Base-by-base conservation (phyloP, 2,329 filamentous ascomycete species). In the Talaromyces atroroseus region DNA sequence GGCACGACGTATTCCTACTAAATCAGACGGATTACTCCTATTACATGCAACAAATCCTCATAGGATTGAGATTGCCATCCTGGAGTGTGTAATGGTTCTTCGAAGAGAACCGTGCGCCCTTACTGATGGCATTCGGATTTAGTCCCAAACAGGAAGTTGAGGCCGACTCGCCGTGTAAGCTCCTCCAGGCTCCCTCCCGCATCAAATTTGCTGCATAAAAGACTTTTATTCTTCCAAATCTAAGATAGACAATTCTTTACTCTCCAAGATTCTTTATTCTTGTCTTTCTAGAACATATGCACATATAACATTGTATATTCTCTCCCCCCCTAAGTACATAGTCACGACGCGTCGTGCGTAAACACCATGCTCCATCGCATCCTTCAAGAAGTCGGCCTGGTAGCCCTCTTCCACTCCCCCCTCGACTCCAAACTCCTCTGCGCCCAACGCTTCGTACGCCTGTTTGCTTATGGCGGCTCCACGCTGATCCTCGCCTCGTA, bases 381-480 rank as follows among this genome's bases (percentile, higher is more conserved):
- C 42, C 62, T 70, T 3, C 47, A 64, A 3, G 72, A 74, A 56
- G 51, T 74, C 45, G 73, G 73, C 18, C 66, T 75, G 4, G 44
- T 67, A 38, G 66, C 72, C 2, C 64, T 75, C 58, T 74, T 68
- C 66, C 62, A 64, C 23, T 71, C 72, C 11, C 65, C 71, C 20
- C 60, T 60, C 26, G 71, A 74, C 52, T 67, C 71, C 49, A 74
- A 74, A 55, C 60, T 74, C 7, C 70, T 74, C 54, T 73, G 70
- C 56, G 65, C 70, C 14, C 71, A 74, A 61, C 71, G 72, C 3
- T 75, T 75, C 60, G 66, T 75, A 57, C 83, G 83, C 54, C 81
- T 86, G 71, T 82, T 86, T 61, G 82, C 83, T n/a, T 86, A 84
- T 60, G 83, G 83, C 49, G 80, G 80, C 54, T 80, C 78, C 20